These are phyloP conservation scores for Rhizopogon rudus DNA, from an alignment of 768 basidiomycete genomes.

Conservation along the genomic window DNA sequence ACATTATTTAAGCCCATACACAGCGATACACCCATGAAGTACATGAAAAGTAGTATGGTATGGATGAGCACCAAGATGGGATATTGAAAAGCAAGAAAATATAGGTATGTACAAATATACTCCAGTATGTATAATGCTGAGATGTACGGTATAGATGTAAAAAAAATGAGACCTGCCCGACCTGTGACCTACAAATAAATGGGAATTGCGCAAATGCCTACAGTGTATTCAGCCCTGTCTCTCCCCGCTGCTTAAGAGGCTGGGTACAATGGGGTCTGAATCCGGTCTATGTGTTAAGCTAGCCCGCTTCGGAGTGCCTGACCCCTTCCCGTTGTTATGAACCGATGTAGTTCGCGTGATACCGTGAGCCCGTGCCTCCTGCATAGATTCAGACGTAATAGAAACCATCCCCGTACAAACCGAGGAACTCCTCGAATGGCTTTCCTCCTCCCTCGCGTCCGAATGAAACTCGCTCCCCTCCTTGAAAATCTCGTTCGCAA, in stretches of 20 bases:
- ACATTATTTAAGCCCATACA: too few species aligned
- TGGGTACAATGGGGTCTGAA: not conserved
- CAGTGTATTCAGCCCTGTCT: not conserved
- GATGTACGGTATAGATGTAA: not conserved
- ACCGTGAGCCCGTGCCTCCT: not conserved
- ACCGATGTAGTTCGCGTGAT: not conserved
- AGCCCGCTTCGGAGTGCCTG: not conserved
- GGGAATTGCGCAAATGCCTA: not conserved
- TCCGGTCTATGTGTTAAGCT: not conserved
- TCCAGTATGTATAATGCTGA: not conserved
- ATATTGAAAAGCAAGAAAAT: not conserved
- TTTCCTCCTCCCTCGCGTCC: not conserved
- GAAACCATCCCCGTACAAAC: not conserved
- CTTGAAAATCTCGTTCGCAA: conserved; percentile 34
- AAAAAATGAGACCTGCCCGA: not conserved
- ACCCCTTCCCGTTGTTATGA: not conserved
- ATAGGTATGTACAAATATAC: not conserved
- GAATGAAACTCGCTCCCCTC: conserved; percentile 8
- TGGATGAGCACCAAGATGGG: not conserved
- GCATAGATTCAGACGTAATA: not conserved
- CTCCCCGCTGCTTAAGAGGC: not conserved
- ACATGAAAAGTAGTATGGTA: too few species aligned
- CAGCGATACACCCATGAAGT: too few species aligned
- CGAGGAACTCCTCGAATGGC: not conserved
- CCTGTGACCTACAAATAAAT: not conserved